Base-by-base conservation (phyloP, 2,329 filamentous ascomycete species). In the Chlorencoelia australis region DNA sequence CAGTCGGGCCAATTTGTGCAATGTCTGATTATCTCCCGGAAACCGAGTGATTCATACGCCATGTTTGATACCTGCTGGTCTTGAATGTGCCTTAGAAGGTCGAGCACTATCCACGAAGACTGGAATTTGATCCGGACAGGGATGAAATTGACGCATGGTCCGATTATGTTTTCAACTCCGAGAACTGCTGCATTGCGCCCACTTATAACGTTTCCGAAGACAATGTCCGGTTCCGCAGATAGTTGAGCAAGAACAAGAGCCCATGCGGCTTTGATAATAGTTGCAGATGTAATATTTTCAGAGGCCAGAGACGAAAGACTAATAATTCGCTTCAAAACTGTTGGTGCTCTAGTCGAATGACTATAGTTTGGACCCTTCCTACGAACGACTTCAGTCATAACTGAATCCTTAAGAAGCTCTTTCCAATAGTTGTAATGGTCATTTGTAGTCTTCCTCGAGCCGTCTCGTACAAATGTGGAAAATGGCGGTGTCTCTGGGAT, bases 131-230 rank as follows among this genome's bases (percentile, higher is more conserved):
- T 57, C 14, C 66, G 58, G 35, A 67, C 54, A 1, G 66, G 65
- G 2, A 60, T 59, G 35, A 64, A 60, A 41, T 66, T 60, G 52
- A 62, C 66, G 40, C 62, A 66, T 0, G 66, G 65, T 0, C 66
- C 66, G 11, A 62, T 52, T 19, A 67, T 56, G 21, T 54, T 51
- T 21, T 65, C 62, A 1, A 58, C 53, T 30, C 52, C 51, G 5
- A 50, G 36, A 0, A 61, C 49, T 18, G 56, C 59, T 13, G 65
- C 50, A 36, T 59, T 63, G 8, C 65, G 59, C 2, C 66, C 65
- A 0, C 56, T 60, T 1, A 60, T 60, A 1, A 67, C 60, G 34
- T 5, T 36, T 49, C 11, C 35, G 39, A 6, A 61, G 54, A 21
- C 54, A 13, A 37, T 28, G 27, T 37, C 35, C 26, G 29, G 15